Conservation (phyloP, 2,329 filamentous ascomycete genomes). For the Pseudopyricularia javanii region DNA sequence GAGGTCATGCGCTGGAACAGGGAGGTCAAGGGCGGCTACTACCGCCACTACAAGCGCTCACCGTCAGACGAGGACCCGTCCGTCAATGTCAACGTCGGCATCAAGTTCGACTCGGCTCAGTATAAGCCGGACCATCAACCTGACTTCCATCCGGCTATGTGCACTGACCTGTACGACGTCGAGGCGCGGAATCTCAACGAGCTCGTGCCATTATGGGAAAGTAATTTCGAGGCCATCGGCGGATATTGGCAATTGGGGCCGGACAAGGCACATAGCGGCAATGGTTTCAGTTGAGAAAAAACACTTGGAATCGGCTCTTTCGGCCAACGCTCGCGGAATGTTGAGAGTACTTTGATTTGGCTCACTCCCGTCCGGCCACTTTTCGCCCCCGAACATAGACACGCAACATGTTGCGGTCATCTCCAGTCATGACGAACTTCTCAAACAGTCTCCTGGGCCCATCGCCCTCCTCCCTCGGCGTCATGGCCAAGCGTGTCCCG, state of each 20-base stretch:
- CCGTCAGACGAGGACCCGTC: conserved; percentile 4
- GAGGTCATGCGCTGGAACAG: conserved; percentile 13
- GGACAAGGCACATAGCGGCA: not conserved
- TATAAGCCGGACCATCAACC: conserved; percentile 4
- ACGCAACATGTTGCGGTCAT: conserved; percentile 45
- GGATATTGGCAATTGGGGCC: conserved; percentile 6
- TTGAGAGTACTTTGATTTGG: no score
- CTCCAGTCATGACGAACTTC: conserved; percentile 54
- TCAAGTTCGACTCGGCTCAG: conserved; percentile 8
- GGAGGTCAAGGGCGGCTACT: conserved; percentile 14
- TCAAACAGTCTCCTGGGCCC: conserved; percentile 41
- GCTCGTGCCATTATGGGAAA: conserved; percentile 6
- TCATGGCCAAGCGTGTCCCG: not conserved
- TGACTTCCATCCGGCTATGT: conserved; percentile 6
- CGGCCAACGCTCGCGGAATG: no score
- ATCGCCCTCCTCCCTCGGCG: not conserved
- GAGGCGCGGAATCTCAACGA: conserved; percentile 7
- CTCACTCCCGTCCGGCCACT: not conserved
- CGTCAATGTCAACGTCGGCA: conserved; percentile 5
- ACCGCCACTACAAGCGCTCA: conserved; percentile 15
- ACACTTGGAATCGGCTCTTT: no score
- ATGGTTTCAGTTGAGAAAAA: not conserved
- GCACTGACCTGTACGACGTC: conserved; percentile 8
- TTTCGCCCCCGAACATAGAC: conserved; percentile 35
- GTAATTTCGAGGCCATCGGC: conserved; percentile 4